Conservation (phyloP, 495 filamentous ascomycete species). For the Extremus antarcticus region DNA sequence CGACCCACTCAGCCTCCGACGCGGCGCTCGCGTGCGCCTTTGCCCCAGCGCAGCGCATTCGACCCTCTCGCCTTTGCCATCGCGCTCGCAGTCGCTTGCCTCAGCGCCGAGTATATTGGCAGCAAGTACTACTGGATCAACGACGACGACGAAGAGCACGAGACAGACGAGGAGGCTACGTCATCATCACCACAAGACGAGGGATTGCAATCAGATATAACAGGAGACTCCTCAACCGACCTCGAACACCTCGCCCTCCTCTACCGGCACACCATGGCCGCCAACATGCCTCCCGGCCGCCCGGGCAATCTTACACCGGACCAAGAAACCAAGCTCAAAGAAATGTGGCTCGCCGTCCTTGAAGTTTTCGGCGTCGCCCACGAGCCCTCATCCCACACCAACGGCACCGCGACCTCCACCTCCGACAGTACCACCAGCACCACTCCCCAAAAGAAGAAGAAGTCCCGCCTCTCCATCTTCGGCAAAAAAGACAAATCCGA, state of each 20-base stretch:
- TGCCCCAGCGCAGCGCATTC: neutral
- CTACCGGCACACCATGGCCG: constrained; percentile 25
- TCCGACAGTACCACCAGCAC: constrained; percentile 21
- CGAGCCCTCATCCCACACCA: constrained; percentile 1
- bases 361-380: constrained; percentile 62
- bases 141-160: neutral
- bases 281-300: constrained; percentile 54
- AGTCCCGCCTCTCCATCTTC: constrained; percentile 57
- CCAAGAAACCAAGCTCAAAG: constrained; percentile 77
- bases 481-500: constrained; percentile 47
- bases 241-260: neutral
- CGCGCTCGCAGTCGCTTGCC: neutral
- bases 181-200: no score
- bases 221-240: no score
- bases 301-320: constrained; percentile 80
- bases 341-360: constrained; percentile 71
- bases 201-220: no score
- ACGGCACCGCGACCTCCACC: constrained; percentile 21
- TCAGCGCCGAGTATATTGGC: neutral
- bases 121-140: neutral
- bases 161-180: no score
- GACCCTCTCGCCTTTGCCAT: neutral
- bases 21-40: neutral
- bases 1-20: neutral
- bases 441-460: constrained; percentile 54